Percentiles rank a stretch among this genome's conserved stretches.
These are phyloP conservation scores for Rosa lucieae DNA, from an alignment of 306 rosid genomes.

Conservation along the genomic window DNA sequence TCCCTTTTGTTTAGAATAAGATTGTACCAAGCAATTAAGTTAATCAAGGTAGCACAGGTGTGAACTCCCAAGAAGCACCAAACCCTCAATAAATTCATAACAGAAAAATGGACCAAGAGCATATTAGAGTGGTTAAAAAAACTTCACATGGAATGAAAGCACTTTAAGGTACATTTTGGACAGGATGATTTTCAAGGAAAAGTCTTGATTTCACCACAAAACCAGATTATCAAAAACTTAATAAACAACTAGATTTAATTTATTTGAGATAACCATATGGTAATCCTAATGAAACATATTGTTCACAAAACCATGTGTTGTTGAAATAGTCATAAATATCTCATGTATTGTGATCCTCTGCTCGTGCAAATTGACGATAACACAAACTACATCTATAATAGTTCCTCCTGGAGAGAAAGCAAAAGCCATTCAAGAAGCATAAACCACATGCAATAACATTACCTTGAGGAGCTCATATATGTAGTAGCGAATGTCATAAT, in stretches of 20 bases:
- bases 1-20: not conserved
- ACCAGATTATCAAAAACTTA: not conserved
- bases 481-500: slow-evolving; percentile 91
- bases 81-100: not conserved
- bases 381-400: not conserved
- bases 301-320: not conserved
- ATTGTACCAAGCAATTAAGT: not conserved
- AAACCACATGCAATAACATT: slow-evolving; percentile 18
- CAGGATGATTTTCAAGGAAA: not conserved
- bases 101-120: not conserved
- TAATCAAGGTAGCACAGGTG: not conserved
- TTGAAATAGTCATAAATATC: not conserved
- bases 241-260: too few species aligned
- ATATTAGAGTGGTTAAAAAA: not conserved
- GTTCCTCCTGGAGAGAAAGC: not conserved
- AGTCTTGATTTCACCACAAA: not conserved
- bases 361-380: not conserved
- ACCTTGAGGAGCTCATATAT: slow-evolving; percentile 94
- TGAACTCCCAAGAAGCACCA: not conserved
- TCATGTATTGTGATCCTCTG: not conserved
- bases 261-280: not conserved
- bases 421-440: not conserved
- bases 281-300: not conserved
- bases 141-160: not conserved
- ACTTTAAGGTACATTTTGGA: not conserved